Percentiles rank a stretch among this genome's conserved stretches.
Evolutionary conservation across 2,329 filamentous ascomycete species (phyloP).

Genomic region (Fusarium graminum): DNA sequence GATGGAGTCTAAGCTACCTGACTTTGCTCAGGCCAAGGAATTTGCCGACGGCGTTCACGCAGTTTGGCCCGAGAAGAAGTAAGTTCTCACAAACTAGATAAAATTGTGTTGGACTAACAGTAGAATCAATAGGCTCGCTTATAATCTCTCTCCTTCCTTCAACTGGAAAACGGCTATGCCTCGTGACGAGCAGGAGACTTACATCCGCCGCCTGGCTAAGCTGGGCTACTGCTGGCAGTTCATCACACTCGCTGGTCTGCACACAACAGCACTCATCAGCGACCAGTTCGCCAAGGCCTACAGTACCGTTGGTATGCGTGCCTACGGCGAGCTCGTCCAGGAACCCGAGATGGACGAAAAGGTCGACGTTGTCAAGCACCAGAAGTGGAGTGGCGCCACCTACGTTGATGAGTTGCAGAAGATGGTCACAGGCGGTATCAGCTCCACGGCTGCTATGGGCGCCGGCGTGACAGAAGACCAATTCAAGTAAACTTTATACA

Average conservation of each 20-base stretch:
- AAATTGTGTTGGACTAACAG: conserved; percentile 35
- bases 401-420: conserved; percentile 96
- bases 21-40: conserved; percentile 89
- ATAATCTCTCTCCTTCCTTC: conserved; percentile 98
- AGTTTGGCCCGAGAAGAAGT: conserved; percentile 97
- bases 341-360: conserved; percentile 94
- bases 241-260: conserved; percentile 97
- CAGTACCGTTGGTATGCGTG: conserved; percentile 87
- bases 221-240: conserved; percentile 99
- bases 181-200: conserved; percentile 92
- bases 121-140: conserved; percentile 76
- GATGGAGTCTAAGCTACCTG: conserved; percentile 99
- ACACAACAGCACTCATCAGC: conserved; percentile 93
- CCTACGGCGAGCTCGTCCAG: conserved; percentile 96
- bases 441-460: conserved; percentile 94
- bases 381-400: conserved; percentile 97
- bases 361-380: conserved; percentile 96
- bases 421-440: conserved; percentile 96
- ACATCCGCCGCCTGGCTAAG: conserved; percentile 87
- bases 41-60: conserved; percentile 95
- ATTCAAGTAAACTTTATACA: conserved; percentile 64
- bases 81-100: conserved; percentile 53
- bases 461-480: conserved; percentile 98
- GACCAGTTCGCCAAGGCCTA: conserved; percentile 90
- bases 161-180: conserved; percentile 99